These are phyloP conservation scores for Iberis pinnata DNA, from an alignment of 345 rosid species.

Conservation along the genomic window DNA sequence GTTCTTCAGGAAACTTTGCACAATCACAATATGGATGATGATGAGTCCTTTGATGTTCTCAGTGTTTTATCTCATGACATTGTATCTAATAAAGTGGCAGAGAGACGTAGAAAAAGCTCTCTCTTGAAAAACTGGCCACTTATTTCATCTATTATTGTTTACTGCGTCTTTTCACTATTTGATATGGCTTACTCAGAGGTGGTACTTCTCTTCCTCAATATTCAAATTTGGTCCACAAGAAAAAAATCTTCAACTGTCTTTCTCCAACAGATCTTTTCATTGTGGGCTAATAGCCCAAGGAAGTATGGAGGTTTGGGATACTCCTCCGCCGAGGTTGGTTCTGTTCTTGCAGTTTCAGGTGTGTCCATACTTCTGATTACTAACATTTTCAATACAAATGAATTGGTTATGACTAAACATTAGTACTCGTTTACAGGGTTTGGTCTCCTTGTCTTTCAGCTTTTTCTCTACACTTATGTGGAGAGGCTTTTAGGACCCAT, in stretches of 20 bases:
- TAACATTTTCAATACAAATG: neutral
- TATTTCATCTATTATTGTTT: conserved; percentile 75
- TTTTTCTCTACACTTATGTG: conserved; percentile 47
- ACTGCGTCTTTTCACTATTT: conserved; percentile 77
- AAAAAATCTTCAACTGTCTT: neutral
- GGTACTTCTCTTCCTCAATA: neutral
- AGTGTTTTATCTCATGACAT: conserved; percentile 36
- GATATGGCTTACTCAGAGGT: conserved; percentile 98
- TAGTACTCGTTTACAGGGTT: conserved; percentile 40
- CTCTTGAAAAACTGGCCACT: conserved; percentile 82
- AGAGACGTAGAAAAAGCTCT: conserved; percentile 27
- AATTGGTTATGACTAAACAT: neutral
- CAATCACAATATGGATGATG: conserved; percentile 34
- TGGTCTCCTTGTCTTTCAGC: conserved; percentile 73
- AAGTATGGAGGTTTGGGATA: conserved; percentile 65
- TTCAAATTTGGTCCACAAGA: neutral
- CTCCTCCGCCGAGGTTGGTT: conserved; percentile 59
- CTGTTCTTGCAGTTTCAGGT: conserved; percentile 76
- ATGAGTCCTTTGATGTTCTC: conserved; percentile 35
- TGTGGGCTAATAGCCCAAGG: conserved; percentile 90
- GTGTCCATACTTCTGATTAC: neutral
- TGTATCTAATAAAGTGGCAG: conserved; percentile 21
- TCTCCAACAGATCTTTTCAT: conserved; percentile 52
- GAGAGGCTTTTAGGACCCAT: conserved; percentile 67
- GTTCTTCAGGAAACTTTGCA: conserved; percentile 64